Base-by-base conservation (phyloP, 352 stramenopile genomes). In the Pythium dissotocum region DNA sequence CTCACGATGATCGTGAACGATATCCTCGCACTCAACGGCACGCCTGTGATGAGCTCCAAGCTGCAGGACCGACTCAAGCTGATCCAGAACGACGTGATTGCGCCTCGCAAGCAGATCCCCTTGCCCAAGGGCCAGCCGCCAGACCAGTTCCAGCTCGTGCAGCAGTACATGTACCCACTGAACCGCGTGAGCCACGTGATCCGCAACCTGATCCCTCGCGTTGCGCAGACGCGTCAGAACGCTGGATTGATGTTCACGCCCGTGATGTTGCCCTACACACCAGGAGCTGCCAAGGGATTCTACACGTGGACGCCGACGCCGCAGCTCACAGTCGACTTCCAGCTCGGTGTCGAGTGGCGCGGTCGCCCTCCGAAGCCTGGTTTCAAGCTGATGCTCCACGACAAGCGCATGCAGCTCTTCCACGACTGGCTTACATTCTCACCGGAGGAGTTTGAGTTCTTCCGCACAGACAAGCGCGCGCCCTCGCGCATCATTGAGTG, bases 41-140 rank as follows among this genome's bases (percentile, higher is more conserved):
- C 73, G 48, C 82, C 82, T 0, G 88, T 96, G 40, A 91, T 96
- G 85, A 76, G 80, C 28, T 91, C 83, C 40, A 96, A 94, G 73
- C 78, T 96, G 10, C 85, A 93, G 72, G 88, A 96, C 61, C 73
- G 88, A 26, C 81, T 96, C 44, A 96, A 96, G 62, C 69, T 94
- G n/a, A 87, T 95, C 56, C 87, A 95, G 72, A 95, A 95, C 74
- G 87, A 93, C 77, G 85, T 95, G n/a, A 88, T 95, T 58, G 86
- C 78, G 0, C 87, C 87, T 33, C 82, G 85, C 36, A 94, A 93
- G 81, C 83, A 84, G 53, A 76, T 94, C 16, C 77, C 84, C 36
- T 55, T 82, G 32, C 85, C 85, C 5, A 95, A 95, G 64, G 80
- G 80, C 46, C 87, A 95, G 24, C 85, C 85, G 18, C 75, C 87